Base-by-base conservation (phyloP, 2,329 filamentous ascomycete species). In the Exophiala sideris region DNA sequence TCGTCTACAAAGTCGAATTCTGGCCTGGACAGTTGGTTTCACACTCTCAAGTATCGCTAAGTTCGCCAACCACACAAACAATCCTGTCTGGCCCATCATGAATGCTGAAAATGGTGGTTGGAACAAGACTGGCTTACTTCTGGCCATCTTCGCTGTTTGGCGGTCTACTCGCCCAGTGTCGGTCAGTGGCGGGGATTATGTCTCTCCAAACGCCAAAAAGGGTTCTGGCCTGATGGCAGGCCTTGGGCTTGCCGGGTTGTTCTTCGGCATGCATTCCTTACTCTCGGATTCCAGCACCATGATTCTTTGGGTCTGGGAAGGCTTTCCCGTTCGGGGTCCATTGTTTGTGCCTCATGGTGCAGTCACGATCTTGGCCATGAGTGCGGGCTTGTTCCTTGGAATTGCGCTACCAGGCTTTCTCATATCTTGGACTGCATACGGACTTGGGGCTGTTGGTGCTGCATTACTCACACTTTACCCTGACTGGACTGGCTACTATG, bases 221-320 rank as follows among this genome's bases (percentile, higher is more conserved):
- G 83, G 88, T 1, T 91, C 89, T 12, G 79, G 85, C 0, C 62
- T 86, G 5, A 76, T 95, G 40, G 84, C 90, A 29, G 88, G 85
- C 8, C 72, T 94, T 45, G 90, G 94, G 55, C 72, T 97, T 51
- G 91, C 83, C 20, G 92, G 91, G 29, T 72, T 96, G 6, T 80
- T 96, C 67, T 99, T 99, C 66, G 89, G 82, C 4, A 79, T 97
- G 66, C 94, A 97, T 69, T 96, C 91, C 1, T 78, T 99, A 8
- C 80, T 99, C 9, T 96, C 94, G 0, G 94, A 99, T 69, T 95
- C 91, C 0, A 97, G 94, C 75, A 99, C 94, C 50, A 97, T 99
- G 91, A 96, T 97, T 54, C 80, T 91, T 12, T 99, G 94, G 94
- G 90, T 90, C 2, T 99, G 94, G 94, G 91, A 96, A 64, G 94